Evolutionary conservation across 768 basidiomycete genomes (phyloP).

Genomic region (Cytidiella melzeri): DNA sequence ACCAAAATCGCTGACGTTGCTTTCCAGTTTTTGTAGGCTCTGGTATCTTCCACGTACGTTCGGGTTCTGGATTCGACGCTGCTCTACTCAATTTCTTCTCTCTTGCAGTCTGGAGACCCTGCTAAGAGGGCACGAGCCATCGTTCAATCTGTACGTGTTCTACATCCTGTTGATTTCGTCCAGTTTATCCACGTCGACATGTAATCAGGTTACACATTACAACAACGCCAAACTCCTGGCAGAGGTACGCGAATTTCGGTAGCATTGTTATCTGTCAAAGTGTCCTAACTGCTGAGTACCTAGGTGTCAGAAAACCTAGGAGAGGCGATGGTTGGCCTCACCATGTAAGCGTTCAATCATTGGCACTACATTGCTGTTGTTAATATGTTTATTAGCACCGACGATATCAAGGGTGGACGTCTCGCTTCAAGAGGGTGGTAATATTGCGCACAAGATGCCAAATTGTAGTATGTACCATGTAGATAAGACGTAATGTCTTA

Average conservation of each 20-base stretch:
- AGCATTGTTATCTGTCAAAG: neutral
- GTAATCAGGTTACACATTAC: slow-evolving; percentile 75
- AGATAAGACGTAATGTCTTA: neutral
- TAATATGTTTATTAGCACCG: slow-evolving; percentile 38
- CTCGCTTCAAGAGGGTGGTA: slow-evolving; percentile 66
- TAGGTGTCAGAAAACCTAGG: slow-evolving; percentile 81
- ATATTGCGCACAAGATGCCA: slow-evolving; percentile 8
- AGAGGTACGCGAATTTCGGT: slow-evolving; percentile 43
- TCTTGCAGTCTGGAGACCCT: slow-evolving; percentile 77
- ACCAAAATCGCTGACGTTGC: slow-evolving; percentile 12
- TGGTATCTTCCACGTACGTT: slow-evolving; percentile 86
- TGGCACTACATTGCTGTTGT: slow-evolving; percentile 2
- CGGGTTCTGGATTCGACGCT: no score
- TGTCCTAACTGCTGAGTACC: slow-evolving; percentile 7
- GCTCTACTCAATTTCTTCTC: no score
- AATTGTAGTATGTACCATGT: no score
- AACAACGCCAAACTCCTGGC: slow-evolving; percentile 91
- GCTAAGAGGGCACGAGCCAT: slow-evolving; percentile 92
- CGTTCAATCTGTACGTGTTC: slow-evolving; percentile 74
- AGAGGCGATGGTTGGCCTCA: slow-evolving; percentile 89
- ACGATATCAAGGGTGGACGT: slow-evolving; percentile 64
- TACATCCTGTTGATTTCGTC: neutral
- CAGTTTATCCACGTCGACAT: neutral
- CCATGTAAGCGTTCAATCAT: slow-evolving; percentile 53
- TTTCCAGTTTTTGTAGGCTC: slow-evolving; percentile 90